Base-by-base conservation (phyloP, 2,329 filamentous ascomycete genomes). In the Diaporthe vaccinii region DNA sequence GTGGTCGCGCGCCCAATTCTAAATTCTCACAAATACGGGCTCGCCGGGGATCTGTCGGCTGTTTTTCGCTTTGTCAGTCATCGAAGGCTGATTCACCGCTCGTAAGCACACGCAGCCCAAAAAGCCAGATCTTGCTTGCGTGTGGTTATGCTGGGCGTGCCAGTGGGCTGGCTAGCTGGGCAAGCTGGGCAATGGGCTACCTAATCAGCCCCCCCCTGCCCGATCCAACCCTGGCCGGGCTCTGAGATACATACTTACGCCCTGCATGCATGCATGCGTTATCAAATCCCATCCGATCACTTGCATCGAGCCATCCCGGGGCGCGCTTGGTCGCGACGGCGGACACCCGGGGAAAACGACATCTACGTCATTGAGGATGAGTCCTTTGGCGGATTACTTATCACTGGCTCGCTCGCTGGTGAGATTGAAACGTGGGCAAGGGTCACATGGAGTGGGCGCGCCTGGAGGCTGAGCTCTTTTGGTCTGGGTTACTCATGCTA, bases 21-120 rank as follows among this genome's bases (percentile, higher is more conserved):
- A 69, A 69, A 28, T 55, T 69, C 65, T 69, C 46, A 69, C 65
- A 51, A 55, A 69, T 69, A 69, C 65, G 65, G 65, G 49, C 65
- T 69, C 10, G 15, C 65, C 65, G 65, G 65, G 65, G 49, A 36
- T 55, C 14, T 28, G 49, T 69, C 65, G 65, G 65, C n/a, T 41
- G 22, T 41, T 25, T 14, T 22, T 28, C 34, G 65, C 65, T 55
- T 69, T 69, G 65, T 69, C 31, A 55, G 65, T 69, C 12, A 39
- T 55, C 46, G 12, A 44, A 2, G 20, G 65, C 34, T 69, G 65
- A 68, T 68, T 68, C 65, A 68, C 65, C 65, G 46, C 65, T 69
- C 49, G 65, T 69, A 69, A 69, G 65, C 46, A 49, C 8, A n/a
- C 36, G 28, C 36, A 28, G 57, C 44, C 17, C 31, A 39, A n/a